Evolutionary conservation across 257 asterid species (phyloP), one percentile per base, ranked within the genome.

Genomic region (Parsonsia alboflavescens): DNA sequence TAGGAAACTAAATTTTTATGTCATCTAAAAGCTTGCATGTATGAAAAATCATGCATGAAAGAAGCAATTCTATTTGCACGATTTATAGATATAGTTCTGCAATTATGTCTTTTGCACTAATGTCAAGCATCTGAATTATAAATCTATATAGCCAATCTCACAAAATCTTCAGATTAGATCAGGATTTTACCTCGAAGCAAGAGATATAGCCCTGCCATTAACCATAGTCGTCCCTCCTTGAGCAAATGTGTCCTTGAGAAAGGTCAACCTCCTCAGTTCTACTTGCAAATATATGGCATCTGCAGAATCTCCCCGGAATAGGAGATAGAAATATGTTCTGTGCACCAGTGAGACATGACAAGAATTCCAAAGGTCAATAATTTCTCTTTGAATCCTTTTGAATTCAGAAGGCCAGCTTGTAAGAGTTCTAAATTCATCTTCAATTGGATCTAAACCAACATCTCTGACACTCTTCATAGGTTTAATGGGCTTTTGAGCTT

Each of bases 261-360:
- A 95, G 65, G 76, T 79, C 87, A 92, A 83, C 83, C 97, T 89
- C 82, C 98, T 85, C 74, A 89, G 46, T 77, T 95, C 99, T 0
- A 95, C 97, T 87, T 89, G 93, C 83, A 95, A 68, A 80, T 95
- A 92, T 76, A 95, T 82, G 57, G 99, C 95, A 42, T 95, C 99
- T 21, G 90, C 79, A 1, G 96, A 88, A 77, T 92, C 99, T 2
- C 99, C 97, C 84, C 80, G 96, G 80, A 95, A 95, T 30, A 95
- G 88, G 74, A 88, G 86, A 88, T 78, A 87, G 84, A 95, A 92
- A 77, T 90, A 95, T 70, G 96, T 87, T 75, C 99, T 81, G 78
- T 90, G 98, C n/a, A 86, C 92, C 16, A 95, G 81, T 1, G 98
- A 92, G 44, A 90, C 90, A 54, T 88, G 78, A 85, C 98, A 95